These are phyloP conservation scores for Phytopythium cucurbitacearum DNA, from an alignment of 352 stramenopile species.

Conservation along the genomic window DNA sequence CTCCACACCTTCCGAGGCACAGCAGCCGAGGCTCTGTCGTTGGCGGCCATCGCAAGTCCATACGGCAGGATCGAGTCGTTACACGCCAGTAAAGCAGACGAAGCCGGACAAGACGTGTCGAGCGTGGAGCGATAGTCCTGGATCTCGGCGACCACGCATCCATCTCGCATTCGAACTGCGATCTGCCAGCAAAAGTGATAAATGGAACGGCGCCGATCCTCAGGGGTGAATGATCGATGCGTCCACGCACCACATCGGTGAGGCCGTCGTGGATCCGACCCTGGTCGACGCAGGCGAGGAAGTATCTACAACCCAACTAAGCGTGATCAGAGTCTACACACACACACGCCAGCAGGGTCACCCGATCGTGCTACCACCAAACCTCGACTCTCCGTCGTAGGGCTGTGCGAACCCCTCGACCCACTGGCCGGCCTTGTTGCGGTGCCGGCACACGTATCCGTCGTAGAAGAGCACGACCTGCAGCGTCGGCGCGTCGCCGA, in stretches of 20 bases:
- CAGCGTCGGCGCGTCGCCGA: slow-evolving; percentile 11
- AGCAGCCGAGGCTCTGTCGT: too few species aligned
- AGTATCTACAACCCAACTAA: slow-evolving; percentile 33
- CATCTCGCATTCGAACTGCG: slow-evolving; percentile 6
- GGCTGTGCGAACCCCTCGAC: slow-evolving; percentile 68
- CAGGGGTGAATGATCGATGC: background rate
- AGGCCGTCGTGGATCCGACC: slow-evolving; percentile 52
- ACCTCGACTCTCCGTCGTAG: slow-evolving; percentile 68
- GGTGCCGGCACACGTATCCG: slow-evolving; percentile 65
- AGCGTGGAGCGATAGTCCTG: slow-evolving; percentile 27
- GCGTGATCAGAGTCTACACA: background rate
- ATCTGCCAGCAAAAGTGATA: slow-evolving; percentile 6
- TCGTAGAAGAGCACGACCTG: slow-evolving; percentile 60
- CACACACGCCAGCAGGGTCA: background rate
- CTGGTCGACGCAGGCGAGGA: slow-evolving; percentile 51
- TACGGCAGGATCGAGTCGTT: background rate
- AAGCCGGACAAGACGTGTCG: slow-evolving; percentile 24
- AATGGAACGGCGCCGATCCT: background rate
- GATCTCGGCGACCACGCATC: slow-evolving; percentile 25
- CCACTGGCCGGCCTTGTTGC: slow-evolving; percentile 39
- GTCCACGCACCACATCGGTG: slow-evolving; percentile 37
- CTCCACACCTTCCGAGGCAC: background rate
- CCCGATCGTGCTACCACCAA: background rate
- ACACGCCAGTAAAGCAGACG: slow-evolving; percentile 23
- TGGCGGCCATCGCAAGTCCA: too few species aligned